Conservation (phyloP, 208 protist genomes). For the Leptomonas seymouri region DNA sequence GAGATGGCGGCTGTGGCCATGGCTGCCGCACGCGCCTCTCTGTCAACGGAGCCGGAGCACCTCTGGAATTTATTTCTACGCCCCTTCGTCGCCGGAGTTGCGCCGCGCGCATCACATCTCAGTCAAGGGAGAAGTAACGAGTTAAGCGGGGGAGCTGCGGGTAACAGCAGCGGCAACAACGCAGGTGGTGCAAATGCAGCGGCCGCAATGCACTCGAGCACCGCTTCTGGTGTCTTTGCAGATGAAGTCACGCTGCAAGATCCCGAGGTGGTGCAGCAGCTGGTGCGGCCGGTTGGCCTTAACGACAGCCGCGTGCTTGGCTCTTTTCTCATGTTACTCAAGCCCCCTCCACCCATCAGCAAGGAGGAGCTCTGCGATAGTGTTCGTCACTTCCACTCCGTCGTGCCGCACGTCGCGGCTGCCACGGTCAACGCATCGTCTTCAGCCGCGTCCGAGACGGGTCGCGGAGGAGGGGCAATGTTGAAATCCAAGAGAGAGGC, state of each 20-base stretch:
- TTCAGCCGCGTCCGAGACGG: not conserved
- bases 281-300: constrained; percentile 33
- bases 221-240: not conserved
- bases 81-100: not conserved
- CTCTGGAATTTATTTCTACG: constrained; percentile 22
- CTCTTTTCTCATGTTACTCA: constrained; percentile 22
- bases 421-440: not conserved
- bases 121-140: not conserved
- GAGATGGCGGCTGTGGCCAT: constrained; percentile 16
- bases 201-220: not conserved
- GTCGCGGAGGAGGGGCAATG: not conserved
- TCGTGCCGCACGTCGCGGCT: not conserved
- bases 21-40: constrained; percentile 13
- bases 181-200: not conserved
- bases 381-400: constrained; percentile 11
- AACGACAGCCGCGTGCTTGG: constrained; percentile 26
- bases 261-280: constrained; percentile 33
- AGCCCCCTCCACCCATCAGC: constrained; percentile 2
- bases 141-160: not conserved
- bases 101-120: not conserved
- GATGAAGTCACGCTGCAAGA: constrained; percentile 29
- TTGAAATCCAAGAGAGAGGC: not conserved
- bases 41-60: constrained; percentile 17
- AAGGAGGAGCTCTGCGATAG: constrained; percentile 14
- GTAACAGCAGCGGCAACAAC: not conserved